Evolutionary conservation across 257 asterid species (phyloP).

Genomic region (Plectranthus barbatus): DNA sequence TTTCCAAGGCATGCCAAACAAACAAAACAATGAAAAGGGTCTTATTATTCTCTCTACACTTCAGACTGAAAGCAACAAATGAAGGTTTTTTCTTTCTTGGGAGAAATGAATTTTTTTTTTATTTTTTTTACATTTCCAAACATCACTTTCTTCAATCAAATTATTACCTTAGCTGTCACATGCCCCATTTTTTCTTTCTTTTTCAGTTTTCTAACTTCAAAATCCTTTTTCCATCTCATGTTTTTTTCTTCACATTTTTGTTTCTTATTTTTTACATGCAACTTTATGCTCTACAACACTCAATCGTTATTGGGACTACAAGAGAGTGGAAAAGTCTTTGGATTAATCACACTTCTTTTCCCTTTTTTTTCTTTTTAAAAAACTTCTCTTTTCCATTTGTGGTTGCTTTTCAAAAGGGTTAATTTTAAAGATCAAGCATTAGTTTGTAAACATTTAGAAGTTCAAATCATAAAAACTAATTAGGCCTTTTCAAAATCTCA

Average conservation of each 20-base stretch:
- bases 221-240: background rate
- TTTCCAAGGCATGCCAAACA: conserved; percentile 22
- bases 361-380: background rate
- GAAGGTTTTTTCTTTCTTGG: conserved; percentile 31
- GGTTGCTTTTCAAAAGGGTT: background rate
- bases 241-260: too few relatives aligned
- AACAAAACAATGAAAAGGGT: conserved; percentile 15
- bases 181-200: conserved; percentile 18
- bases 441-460: too few relatives aligned
- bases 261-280: background rate
- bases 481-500: background rate
- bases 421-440: too few relatives aligned
- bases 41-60: conserved; percentile 15
- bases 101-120: too few relatives aligned
- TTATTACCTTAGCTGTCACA: conserved; percentile 29
- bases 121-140: conserved; percentile 14
- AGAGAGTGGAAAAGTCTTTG: conserved; percentile 4
- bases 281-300: background rate
- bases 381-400: background rate
- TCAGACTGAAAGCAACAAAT: conserved; percentile 27
- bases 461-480: too few relatives aligned
- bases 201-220: background rate
- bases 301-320: conserved; percentile 11
- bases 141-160: conserved; percentile 23
- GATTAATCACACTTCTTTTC: background rate